Evolutionary conservation across 2,329 filamentous ascomycete genomes (phyloP).

Genomic region (Penicillium sp.): DNA sequence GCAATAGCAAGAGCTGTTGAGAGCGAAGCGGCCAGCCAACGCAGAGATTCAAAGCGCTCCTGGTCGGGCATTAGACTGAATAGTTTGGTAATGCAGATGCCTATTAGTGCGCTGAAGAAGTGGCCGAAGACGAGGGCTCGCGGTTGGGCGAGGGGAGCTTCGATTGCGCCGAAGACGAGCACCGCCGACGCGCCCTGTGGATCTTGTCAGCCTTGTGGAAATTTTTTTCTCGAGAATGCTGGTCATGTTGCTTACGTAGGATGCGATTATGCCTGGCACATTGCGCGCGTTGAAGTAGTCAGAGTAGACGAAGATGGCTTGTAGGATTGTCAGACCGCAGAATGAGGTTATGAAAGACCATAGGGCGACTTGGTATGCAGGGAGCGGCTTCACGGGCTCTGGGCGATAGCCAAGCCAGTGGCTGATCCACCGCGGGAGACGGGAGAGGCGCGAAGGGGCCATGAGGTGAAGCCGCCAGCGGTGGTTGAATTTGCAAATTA

Average conservation of each 20-base stretch:
- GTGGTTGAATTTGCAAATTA: not conserved
- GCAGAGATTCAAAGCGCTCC: conserved; percentile 30
- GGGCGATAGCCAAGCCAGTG: conserved; percentile 32
- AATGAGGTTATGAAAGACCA: conserved; percentile 32
- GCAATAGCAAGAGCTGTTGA: conserved; percentile 29
- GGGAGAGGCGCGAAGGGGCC: conserved; percentile 22
- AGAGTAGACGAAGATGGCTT: conserved; percentile 30
- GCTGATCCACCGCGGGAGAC: conserved; percentile 28
- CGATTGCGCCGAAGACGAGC: conserved; percentile 34
- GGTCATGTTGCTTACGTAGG: conserved; percentile 22
- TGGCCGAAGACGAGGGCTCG: conserved; percentile 36
- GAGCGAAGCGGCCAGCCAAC: conserved; percentile 35
- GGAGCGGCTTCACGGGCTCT: conserved; percentile 24
- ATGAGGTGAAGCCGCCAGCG: not conserved
- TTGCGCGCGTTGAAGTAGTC: conserved; percentile 26
- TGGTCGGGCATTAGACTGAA: conserved; percentile 34
- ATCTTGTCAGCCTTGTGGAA: not conserved
- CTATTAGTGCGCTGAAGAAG: conserved; percentile 34
- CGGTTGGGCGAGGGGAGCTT: conserved; percentile 35
- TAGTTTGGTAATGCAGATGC: conserved; percentile 33
- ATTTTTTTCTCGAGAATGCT: not conserved
- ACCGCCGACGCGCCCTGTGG: conserved; percentile 34
- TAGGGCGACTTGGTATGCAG: conserved; percentile 22
- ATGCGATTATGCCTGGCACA: conserved; percentile 30
- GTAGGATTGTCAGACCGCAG: conserved; percentile 27